Conservation (phyloP, 2,329 filamentous ascomycete genomes). For the Aspergillus tubingensis region DNA sequence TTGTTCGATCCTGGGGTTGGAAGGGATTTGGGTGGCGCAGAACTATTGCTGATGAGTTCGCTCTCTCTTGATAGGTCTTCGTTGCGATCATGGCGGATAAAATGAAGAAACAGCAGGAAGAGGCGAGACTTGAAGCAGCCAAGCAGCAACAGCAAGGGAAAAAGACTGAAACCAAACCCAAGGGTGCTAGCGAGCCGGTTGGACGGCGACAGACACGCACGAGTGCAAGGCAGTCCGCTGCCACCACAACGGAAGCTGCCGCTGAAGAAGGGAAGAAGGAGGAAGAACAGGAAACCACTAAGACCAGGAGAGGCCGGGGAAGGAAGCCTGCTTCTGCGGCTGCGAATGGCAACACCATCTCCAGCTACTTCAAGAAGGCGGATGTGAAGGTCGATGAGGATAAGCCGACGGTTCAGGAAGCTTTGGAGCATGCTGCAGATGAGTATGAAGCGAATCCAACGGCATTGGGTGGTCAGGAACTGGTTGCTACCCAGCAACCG, state of each 20-base stretch:
- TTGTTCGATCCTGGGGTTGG: neutral
- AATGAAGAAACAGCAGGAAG: conserved; percentile 52
- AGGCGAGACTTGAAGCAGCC: conserved; percentile 40
- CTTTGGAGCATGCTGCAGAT: conserved; percentile 59
- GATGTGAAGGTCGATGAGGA: conserved; percentile 57
- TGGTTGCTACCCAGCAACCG: conserved; percentile 83
- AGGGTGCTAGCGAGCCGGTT: conserved; percentile 20
- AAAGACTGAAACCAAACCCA: conserved; percentile 26
- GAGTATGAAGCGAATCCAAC: conserved; percentile 60
- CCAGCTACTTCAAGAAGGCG: conserved; percentile 62
- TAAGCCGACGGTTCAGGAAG: conserved; percentile 57
- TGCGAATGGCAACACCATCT: conserved; percentile 50
- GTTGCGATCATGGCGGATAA: conserved; percentile 53
- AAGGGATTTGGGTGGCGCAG: neutral
- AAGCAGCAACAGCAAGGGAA: conserved; percentile 30
- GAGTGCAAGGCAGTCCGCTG: conserved; percentile 23
- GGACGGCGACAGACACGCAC: conserved; percentile 38
- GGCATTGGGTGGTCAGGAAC: conserved; percentile 65
- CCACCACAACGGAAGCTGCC: conserved; percentile 15
- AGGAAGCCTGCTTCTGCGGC: conserved; percentile 28
- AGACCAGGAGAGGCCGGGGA: conserved; percentile 30
- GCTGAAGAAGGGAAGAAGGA: conserved; percentile 18
- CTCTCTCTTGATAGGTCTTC: conserved; percentile 39
- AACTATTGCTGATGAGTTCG: conserved; percentile 8
- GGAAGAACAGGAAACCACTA: conserved; percentile 21